A percentile compares a stretch with the other conserved stretches of the same genome.
Evolutionary conservation across 192 early-diverging fungal genomes (phyloP).

Genomic region (Pilobolus umbonatus): DNA sequence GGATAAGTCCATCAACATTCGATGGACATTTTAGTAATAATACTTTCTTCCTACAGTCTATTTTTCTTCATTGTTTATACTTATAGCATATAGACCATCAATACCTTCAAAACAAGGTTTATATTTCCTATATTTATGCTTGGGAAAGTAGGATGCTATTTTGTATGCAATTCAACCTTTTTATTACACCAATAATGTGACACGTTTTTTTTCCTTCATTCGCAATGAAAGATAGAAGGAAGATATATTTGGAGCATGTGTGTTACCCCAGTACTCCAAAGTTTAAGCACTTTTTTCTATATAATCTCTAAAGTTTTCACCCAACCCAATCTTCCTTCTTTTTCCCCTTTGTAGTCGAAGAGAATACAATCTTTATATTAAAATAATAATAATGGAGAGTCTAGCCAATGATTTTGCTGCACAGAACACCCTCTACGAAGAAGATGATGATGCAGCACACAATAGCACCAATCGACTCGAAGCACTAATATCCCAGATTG

Average conservation of each 20-base stretch:
- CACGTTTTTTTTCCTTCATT: neutral
- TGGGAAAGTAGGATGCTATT: conserved; percentile 13
- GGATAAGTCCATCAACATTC: no score
- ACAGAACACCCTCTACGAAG: neutral
- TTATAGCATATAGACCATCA: no score
- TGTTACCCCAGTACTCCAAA: neutral
- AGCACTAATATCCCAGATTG: neutral
- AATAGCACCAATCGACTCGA: conserved; percentile 1
- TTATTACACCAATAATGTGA: neutral
- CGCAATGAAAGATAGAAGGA: no score
- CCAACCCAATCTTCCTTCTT: neutral
- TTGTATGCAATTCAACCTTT: neutral
- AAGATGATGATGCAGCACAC: neutral
- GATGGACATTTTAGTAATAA: no score
- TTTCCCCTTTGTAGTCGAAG: neutral
- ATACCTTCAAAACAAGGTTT: no score
- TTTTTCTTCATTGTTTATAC: no score
- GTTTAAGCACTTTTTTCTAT: neutral
- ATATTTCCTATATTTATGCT: no score
- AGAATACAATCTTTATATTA: neutral
- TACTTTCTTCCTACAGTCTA: no score
- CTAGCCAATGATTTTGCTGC: neutral
- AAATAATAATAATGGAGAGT: neutral
- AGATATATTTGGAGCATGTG: neutral
- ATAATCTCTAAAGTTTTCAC: neutral